Evolutionary conservation across 2,329 filamentous ascomycete species (phyloP), one percentile per base, ranked within the genome.

Genomic region (Claviceps arundinis): DNA sequence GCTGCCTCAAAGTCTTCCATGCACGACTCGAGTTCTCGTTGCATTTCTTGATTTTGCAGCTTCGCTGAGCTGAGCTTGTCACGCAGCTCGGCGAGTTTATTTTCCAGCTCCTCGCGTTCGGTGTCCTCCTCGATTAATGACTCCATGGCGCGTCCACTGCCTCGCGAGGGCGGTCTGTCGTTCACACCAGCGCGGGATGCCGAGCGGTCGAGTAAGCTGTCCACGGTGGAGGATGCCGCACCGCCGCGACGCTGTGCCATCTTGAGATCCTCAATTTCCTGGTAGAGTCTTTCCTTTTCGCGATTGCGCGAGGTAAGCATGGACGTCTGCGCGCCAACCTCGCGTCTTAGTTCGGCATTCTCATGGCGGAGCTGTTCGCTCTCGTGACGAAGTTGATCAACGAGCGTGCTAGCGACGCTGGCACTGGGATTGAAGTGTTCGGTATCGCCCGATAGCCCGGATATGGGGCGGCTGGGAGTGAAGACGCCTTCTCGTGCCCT

Each of bases 261-360:
- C 69, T 97, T 98, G 56, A 98, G 75, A 56, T 96, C 90, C 68
- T 98, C 93, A 56, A 97, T 97, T 65, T 98, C 91, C 64, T 95
- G 89, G 66, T 97, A 95, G 8, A 98, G 75, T 5, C 89, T 82
- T 64, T 97, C 90, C 64, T 95, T 94, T 64, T 98, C 93, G 26
- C 89, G 85, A 62, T 96, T 96, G 24, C 93, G 80, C 38, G 93
- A 97, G 1, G 91, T 96, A 37, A 98, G 77, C 89, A 98, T 97
- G 0, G 90, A 96, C 1, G 90, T 95, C 65, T 98, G 93, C 2
- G 93, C 93, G 55, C 90, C 89, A 34, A 97, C 87, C 66, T 97
- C 90, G 51, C 90, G 85, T 50, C 91, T 82, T 37, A 98, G 70
- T 65, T 96, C 91, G 2, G 89, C 88, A 61, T 96, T 97, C 62